Conservation (phyloP, 1,139 yeast genomes). For the Suhomyces wounanorum region DNA sequence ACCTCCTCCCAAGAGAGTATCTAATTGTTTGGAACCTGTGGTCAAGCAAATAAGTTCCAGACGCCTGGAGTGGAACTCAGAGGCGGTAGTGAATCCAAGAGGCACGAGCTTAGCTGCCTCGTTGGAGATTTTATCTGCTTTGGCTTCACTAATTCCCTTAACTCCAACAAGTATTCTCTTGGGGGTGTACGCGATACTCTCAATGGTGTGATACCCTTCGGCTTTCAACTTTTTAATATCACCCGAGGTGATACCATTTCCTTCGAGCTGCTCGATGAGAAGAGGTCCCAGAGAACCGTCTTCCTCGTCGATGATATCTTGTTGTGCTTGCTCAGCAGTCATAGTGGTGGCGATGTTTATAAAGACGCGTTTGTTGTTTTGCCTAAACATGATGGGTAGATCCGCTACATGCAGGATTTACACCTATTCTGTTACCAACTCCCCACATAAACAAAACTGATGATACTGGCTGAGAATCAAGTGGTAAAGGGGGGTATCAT, state of each 20-base stretch:
- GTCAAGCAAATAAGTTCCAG: conserved; percentile 89
- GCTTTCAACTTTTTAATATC: conserved; percentile 82
- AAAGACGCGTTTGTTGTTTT: conserved; percentile 13
- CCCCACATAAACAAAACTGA: neutral
- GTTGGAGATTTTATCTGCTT: conserved; percentile 79
- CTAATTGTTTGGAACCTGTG: conserved; percentile 93
- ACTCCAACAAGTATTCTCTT: conserved; percentile 73
- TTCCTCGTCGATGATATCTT: conserved; percentile 33
- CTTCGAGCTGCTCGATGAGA: conserved; percentile 55
- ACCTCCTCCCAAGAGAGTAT: conserved; percentile 94
- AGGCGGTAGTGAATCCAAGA: conserved; percentile 96
- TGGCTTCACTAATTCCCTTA: conserved; percentile 93
- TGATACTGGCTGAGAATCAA: too few relatives aligned
- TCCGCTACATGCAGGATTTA: neutral
- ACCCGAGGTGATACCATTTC: conserved; percentile 80
- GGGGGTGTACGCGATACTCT: conserved; percentile 87
- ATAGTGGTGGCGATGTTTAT: conserved; percentile 4
- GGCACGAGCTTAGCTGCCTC: conserved; percentile 91
- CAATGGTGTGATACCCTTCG: conserved; percentile 87
- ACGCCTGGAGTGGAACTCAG: conserved; percentile 88
- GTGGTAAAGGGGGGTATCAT: too few relatives aligned
- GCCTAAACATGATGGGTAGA: neutral
- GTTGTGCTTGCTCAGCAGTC: conserved; percentile 17
- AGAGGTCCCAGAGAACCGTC: conserved; percentile 45
- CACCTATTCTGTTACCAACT: neutral